phyloP scores from a whole-genome alignment of 805 yeast species.

The Pichia phayaonensis region DNA sequence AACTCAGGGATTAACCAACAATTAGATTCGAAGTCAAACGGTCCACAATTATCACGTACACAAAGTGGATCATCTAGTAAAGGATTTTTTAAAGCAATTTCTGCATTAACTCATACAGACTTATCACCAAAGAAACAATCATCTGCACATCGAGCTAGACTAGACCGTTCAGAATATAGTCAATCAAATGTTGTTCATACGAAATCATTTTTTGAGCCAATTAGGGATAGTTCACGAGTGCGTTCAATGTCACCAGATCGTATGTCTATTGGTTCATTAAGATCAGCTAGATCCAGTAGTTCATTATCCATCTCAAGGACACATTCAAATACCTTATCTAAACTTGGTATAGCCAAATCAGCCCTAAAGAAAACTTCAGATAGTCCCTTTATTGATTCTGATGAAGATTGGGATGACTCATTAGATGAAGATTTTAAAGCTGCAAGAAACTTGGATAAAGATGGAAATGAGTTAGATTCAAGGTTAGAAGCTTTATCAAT shows the following conservation, averaged over 20 bases:
- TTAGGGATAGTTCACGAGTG: constrained; percentile 5
- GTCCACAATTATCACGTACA: background rate
- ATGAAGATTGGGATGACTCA: constrained; percentile 11
- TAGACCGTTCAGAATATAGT: constrained; percentile 6
- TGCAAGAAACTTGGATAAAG: background rate
- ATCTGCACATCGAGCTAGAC: constrained; percentile 9
- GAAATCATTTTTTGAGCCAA: constrained; percentile 9
- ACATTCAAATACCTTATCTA: constrained; percentile 6
- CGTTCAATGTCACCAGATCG: constrained; percentile 8
- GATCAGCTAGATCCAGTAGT: constrained; percentile 4
- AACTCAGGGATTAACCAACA: background rate
- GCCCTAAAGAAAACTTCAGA: background rate
- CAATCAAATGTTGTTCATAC: constrained; percentile 7
- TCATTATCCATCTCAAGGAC: constrained; percentile 7
- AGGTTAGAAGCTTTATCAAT: background rate
- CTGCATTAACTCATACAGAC: constrained; percentile 9
- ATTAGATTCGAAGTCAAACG: background rate
- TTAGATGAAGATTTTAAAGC: constrained; percentile 1
- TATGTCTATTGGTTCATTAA: background rate
- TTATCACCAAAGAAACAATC: constrained; percentile 5
- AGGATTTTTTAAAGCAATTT: constrained; percentile 9
- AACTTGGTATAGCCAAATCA: constrained; percentile 1
- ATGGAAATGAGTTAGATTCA: background rate
- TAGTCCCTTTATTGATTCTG: constrained; percentile 4
- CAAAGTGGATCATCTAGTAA: background rate